Evolutionary conservation across 2,329 filamentous ascomycete species (phyloP).

Genomic region (Capronia epimyces): DNA sequence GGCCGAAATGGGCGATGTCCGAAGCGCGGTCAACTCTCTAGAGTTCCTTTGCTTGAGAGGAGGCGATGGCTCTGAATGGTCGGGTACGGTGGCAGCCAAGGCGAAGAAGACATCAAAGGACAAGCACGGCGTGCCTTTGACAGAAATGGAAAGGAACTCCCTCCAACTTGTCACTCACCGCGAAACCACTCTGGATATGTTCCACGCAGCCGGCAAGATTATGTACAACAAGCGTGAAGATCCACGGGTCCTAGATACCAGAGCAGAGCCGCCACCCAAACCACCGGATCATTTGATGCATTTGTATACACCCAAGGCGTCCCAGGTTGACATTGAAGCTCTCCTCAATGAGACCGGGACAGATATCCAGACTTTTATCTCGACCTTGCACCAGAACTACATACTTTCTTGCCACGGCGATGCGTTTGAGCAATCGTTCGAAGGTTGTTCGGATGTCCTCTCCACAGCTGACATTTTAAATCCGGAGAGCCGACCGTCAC

Average conservation of each 20-base stretch:
- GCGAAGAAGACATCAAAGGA: constrained; percentile 53
- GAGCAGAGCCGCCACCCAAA: constrained; percentile 40
- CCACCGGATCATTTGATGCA: constrained; percentile 57
- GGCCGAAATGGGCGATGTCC: constrained; percentile 82
- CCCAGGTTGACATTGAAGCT: constrained; percentile 63
- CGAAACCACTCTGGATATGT: constrained; percentile 86
- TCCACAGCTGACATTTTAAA: constrained; percentile 84
- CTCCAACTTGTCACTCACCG: constrained; percentile 76
- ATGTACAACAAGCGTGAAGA: constrained; percentile 89
- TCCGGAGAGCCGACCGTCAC: constrained; percentile 52
- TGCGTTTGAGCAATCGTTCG: constrained; percentile 69
- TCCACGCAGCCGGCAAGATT: constrained; percentile 92
- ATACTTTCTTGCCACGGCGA: constrained; percentile 69
- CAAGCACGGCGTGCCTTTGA: constrained; percentile 54
- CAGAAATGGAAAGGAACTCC: constrained; percentile 71
- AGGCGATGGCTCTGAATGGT: constrained; percentile 68
- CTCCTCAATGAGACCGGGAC: constrained; percentile 93
- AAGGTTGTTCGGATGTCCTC: constrained; percentile 77
- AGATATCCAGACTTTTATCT: constrained; percentile 83
- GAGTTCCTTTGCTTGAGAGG: constrained; percentile 87
- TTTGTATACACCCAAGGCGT: constrained; percentile 55
- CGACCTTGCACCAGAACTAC: constrained; percentile 91
- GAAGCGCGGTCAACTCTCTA: constrained; percentile 84
- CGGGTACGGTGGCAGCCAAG: constrained; percentile 65
- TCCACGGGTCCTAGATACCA: constrained; percentile 31